phyloP scores from a whole-genome alignment of 495 filamentous ascomycete genomes.

The Xylaria longipes region DNA sequence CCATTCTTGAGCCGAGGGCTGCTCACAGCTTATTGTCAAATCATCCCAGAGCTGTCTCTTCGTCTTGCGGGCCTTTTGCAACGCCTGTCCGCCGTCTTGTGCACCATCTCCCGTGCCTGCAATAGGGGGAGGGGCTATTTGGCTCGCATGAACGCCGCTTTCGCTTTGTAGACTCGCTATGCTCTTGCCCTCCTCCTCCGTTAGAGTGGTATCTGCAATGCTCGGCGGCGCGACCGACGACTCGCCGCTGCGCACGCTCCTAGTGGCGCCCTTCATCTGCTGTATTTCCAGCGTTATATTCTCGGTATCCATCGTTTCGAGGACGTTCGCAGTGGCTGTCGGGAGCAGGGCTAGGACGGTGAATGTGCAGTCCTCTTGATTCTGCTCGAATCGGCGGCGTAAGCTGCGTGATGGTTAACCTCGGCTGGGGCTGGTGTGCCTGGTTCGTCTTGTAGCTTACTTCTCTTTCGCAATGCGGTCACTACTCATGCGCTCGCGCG shows the following conservation, averaged over 20 bases:
- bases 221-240: slow-evolving; percentile 71
- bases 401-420: slow-evolving; percentile 62
- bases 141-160: slow-evolving; percentile 79
- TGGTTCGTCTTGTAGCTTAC: slow-evolving; percentile 56
- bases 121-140: slow-evolving; percentile 61
- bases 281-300: slow-evolving; percentile 88
- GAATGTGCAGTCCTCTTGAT: slow-evolving; percentile 97
- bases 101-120: slow-evolving; percentile 39
- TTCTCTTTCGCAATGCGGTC: slow-evolving; percentile 96
- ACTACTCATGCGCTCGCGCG: slow-evolving; percentile 91
- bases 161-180: slow-evolving; percentile 78
- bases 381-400: slow-evolving; percentile 94
- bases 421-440: background rate
- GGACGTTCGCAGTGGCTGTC: slow-evolving; percentile 85
- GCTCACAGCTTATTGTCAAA: slow-evolving; percentile 90
- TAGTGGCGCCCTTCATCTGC: slow-evolving; percentile 83
- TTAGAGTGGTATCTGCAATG: slow-evolving; percentile 59
- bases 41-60: slow-evolving; percentile 98
- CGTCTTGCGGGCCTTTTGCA: slow-evolving; percentile 68
- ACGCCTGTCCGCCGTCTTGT: slow-evolving; percentile 46
- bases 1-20: background rate
- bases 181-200: slow-evolving; percentile 82
- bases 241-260: slow-evolving; percentile 69
- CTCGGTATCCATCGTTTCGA: slow-evolving; percentile 88
- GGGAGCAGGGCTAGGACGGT: slow-evolving; percentile 97